A percentile compares a stretch with the other conserved stretches of the same genome.
phyloP scores from a whole-genome alignment of 306 rosid species.

The Calophaca sinica region DNA sequence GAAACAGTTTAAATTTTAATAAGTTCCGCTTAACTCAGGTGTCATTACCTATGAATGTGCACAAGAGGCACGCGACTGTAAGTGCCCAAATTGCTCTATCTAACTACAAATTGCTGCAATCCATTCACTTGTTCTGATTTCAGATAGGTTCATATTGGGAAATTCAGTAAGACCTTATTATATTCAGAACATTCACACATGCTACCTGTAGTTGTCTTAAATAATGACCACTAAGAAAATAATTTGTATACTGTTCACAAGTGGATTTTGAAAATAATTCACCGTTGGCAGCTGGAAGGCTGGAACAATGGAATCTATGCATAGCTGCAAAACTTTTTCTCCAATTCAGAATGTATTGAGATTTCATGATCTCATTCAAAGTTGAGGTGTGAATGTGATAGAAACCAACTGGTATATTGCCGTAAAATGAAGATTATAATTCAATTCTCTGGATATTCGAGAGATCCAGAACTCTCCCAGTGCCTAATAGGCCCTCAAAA shows the following conservation, averaged over 20 bases:
- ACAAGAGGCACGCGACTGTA: background rate
- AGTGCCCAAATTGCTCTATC: background rate
- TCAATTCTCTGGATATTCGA: too few relatives aligned
- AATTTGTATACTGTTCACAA: background rate
- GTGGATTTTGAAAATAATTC: conserved; percentile 2
- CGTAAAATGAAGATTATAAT: too few relatives aligned
- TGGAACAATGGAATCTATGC: background rate
- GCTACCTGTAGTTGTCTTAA: background rate
- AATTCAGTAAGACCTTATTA: background rate
- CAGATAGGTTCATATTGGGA: conserved; percentile 4
- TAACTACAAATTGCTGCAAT: background rate
- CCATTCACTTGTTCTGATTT: background rate
- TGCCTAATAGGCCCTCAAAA: too few relatives aligned
- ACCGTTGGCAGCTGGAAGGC: conserved; percentile 1
- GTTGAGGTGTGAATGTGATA: too few relatives aligned
- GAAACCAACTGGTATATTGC: too few relatives aligned
- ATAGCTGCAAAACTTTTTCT: conserved; percentile 8
- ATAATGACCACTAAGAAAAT: conserved; percentile 14
- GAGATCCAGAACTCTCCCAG: too few relatives aligned
- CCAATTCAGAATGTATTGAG: conserved; percentile 7
- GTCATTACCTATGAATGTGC: background rate
- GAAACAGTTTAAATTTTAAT: background rate
- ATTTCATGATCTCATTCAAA: too few relatives aligned
- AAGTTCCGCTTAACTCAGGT: background rate
- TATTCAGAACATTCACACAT: conserved; percentile 6